A percentile compares a stretch with the other conserved stretches of the same genome.
Conservation (phyloP, 2,329 filamentous ascomycete species). For the Raffaelea arxii region DNA sequence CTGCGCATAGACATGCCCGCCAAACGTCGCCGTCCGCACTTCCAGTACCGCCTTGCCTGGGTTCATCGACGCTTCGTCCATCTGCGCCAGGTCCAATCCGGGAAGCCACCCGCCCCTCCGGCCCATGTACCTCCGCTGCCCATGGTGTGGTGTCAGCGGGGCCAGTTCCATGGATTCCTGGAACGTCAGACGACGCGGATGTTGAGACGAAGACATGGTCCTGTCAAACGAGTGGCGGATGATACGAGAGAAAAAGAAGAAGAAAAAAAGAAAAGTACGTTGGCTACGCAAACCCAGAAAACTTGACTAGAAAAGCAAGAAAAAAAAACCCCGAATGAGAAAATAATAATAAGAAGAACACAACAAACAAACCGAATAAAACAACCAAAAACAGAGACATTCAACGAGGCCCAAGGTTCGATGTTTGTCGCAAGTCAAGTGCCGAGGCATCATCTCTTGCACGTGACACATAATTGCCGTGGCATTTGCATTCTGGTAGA, state of each 20-base stretch:
- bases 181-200: conserved; percentile 19
- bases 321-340: not conserved
- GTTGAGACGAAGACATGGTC: conserved; percentile 3
- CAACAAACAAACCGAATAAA: not conserved
- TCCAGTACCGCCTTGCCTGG: conserved; percentile 6
- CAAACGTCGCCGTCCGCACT: conserved; percentile 22
- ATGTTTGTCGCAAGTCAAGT: too few relatives aligned
- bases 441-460: too few relatives aligned
- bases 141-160: conserved; percentile 16
- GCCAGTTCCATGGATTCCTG: conserved; percentile 26
- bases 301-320: not conserved
- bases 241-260: not conserved
- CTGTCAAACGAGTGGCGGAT: too few relatives aligned
- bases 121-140: conserved; percentile 24
- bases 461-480: too few relatives aligned
- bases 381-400: not conserved
- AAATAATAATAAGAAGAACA: not conserved
- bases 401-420: too few relatives aligned
- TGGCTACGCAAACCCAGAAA: not conserved
- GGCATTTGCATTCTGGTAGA: too few relatives aligned
- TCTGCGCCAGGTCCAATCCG: conserved; percentile 18
- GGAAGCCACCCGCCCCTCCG: conserved; percentile 22
- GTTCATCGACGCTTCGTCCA: not conserved
- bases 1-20: conserved; percentile 35
- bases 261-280: not conserved